phyloP scores from a whole-genome alignment of 139 green algal species.

The Chlamydomonas incerta region DNA sequence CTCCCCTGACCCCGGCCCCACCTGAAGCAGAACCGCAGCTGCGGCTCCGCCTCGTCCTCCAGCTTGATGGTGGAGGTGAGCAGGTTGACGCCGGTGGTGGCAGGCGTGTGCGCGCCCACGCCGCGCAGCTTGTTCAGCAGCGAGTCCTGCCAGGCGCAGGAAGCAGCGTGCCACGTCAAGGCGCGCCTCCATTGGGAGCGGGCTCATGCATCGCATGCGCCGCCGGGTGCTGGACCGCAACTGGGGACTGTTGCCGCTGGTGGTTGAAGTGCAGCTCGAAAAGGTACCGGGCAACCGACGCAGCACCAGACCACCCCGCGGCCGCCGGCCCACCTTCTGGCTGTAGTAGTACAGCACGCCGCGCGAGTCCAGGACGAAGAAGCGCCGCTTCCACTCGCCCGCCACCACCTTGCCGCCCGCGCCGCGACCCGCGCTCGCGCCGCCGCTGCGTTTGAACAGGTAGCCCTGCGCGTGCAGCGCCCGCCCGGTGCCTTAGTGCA shows the following conservation, averaged over 20 bases:
- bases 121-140: slow-evolving; percentile 38
- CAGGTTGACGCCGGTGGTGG: slow-evolving; percentile 85
- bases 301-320: no score
- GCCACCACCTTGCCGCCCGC: slow-evolving; percentile 43
- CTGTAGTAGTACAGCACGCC: slow-evolving; percentile 84
- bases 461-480: slow-evolving; percentile 92
- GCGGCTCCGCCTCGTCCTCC: slow-evolving; percentile 79
- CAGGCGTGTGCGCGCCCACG: not conserved
- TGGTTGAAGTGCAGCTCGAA: no score
- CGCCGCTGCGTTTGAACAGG: slow-evolving; percentile 77
- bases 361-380: slow-evolving; percentile 90
- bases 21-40: slow-evolving; percentile 77
- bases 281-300: no score
- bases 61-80: slow-evolving; percentile 91
- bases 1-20: not conserved
- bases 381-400: slow-evolving; percentile 87
- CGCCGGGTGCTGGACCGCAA: no score
- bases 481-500: no score
- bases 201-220: no score
- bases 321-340: no score
- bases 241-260: not conserved
- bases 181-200: no score
- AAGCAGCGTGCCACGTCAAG: no score
- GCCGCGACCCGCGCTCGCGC: not conserved
- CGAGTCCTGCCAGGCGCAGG: no score